These are phyloP conservation scores for Alternaria brassicae DNA, from an alignment of 2,329 filamentous ascomycete genomes.

Conservation along the genomic window DNA sequence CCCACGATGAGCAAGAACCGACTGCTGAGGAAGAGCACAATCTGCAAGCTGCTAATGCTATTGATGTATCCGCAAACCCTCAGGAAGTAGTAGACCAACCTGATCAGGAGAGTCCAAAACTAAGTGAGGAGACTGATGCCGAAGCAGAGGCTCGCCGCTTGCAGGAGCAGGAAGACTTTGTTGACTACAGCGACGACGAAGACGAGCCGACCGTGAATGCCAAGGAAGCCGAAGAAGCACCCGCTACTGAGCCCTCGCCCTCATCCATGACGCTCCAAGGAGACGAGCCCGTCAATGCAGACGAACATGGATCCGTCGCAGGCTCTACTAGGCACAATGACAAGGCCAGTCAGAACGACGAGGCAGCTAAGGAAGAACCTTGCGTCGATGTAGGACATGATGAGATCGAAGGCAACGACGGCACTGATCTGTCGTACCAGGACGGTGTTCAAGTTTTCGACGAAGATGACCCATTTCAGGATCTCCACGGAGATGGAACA, in stretches of 20 bases:
- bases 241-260: slow-evolving; percentile 28
- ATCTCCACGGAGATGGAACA: slow-evolving; percentile 22
- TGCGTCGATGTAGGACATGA: slow-evolving; percentile 8
- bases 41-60: slow-evolving; percentile 1
- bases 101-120: neutral
- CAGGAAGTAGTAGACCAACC: slow-evolving; percentile 2
- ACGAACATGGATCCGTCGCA: slow-evolving; percentile 9
- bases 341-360: slow-evolving; percentile 5
- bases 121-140: neutral
- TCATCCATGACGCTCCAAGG: slow-evolving; percentile 47
- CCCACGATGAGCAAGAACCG: slow-evolving; percentile 1
- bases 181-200: slow-evolving; percentile 59
- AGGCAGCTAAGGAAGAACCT: slow-evolving; percentile 3
- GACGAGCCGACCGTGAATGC: slow-evolving; percentile 27
- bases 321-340: slow-evolving; percentile 6
- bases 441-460: slow-evolving; percentile 25
- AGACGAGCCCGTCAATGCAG: slow-evolving; percentile 32
- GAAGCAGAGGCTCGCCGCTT: slow-evolving; percentile 22
- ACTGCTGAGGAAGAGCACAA: neutral
- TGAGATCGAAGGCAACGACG: slow-evolving; percentile 20
- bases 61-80: neutral
- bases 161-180: slow-evolving; percentile 51
- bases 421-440: slow-evolving; percentile 24
- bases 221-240: slow-evolving; percentile 14
- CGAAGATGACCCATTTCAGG: slow-evolving; percentile 19